Evolutionary conservation across 768 basidiomycete genomes (phyloP), one percentile per base, ranked within the genome.

Genomic region (Tricholoma sp.): DNA sequence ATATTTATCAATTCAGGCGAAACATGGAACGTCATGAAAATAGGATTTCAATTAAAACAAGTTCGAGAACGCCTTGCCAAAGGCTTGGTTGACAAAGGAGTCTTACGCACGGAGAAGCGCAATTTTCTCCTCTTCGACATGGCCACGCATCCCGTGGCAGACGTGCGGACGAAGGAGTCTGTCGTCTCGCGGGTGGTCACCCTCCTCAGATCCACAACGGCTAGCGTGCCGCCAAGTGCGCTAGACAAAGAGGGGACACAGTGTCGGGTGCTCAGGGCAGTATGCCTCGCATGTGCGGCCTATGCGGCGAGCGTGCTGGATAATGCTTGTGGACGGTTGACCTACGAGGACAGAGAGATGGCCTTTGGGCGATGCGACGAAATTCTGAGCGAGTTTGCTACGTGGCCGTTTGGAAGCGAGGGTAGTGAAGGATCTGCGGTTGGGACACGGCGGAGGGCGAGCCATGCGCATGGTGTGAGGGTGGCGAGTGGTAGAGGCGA

Each of bases 21-120:
- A 76, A 98, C 96, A 50, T 99, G 96, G 96, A 99, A 98, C 72
- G 94, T 99, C 7, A 94, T 98, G 88, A 98, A 98, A 75, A 98
- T 99, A 55, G 95, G 95, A 21, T 99, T 93, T 74, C 96, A 99
- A 72, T 86, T 99, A 49, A 98, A 98, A 72, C 96, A 98, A 74
- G 96, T 98, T 39, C 88, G 96, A 47, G 96, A 99, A 74, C 90
- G 96, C 16, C 86, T 99, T 39, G 94, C 95, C 12, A 99, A 99
- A 70, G 85, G 96, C 2, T 84, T 99, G 39, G 96, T 98, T 52
- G 96, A 99, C 79, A 99, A 99, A 73, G 97, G 96, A 64, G 86
- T 99, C 37, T 83, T 99, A n/a, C 89, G 97, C 52, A 99, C 96
- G 14, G 97, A 98, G 71, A 98, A 99, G 70, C 90, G 94, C 66